Base-by-base conservation (phyloP, 164 flowering plant genomes). In the Chloranthus sessilifolius region DNA sequence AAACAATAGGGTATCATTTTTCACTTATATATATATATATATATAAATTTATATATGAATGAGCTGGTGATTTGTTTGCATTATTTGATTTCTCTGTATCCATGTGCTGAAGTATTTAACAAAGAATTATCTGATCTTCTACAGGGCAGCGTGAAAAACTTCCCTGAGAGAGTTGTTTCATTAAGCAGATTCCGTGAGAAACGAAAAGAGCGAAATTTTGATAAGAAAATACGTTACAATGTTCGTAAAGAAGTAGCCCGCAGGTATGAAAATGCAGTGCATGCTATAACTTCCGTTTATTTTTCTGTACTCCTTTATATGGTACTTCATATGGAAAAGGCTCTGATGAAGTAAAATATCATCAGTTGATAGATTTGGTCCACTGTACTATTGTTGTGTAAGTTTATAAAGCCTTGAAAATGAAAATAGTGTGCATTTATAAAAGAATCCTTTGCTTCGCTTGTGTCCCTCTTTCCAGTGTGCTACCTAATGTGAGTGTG, bases 1-100 rank as follows among this genome's bases (percentile, higher is more conserved):
- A 35, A 75, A 58, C 44, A 79, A 60, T 31, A 68, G 67, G 78
- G 91, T 80, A 80, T 58, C 39, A 0, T 23, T 27, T 20, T 49
- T 5, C 14, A 14, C 23, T 1, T 37, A 37, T 31, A 46, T 27
- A 16, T 38, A 43, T 3, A 44, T 29, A 9, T 26, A n/a, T 16
- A 26, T 26, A 25, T 5, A 7, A 10, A 23, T 36, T 38, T 19
- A 37, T 6, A 26, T 8, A 28, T 53, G 16, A 34, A 12, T 34
- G 20, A 1, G 11, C 47, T 26, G 22, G 52, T 34, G 20, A 1
- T 11, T 51, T 26, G 22, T 56, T 56, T 33, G n/a, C n/a, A n/a
- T n/a, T n/a, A n/a, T 21, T 4, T 43, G 2, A 43, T 27, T 19
- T 48, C n/a, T 16, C 17, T 41, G 19, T 38, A 7, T 21, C 29